Base-by-base conservation (phyloP, 371 early-diverging fungal genomes). In the Ordospora colligata region DNA sequence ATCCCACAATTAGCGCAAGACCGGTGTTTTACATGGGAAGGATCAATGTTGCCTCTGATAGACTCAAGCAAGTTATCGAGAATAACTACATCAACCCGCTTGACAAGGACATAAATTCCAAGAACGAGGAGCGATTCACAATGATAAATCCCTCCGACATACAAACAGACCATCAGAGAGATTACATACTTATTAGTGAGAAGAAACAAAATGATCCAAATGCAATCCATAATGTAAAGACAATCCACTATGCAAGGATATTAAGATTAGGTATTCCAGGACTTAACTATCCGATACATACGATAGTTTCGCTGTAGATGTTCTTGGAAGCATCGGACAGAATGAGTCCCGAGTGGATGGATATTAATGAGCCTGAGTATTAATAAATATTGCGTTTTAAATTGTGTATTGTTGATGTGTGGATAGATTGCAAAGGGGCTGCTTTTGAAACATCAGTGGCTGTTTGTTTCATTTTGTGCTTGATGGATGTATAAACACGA, bases 11-110 rank as follows among this genome's bases (percentile, higher is more conserved):
- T 17, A 70, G 54, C 17, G 44, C 37, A 7, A 52, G 51, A n/a
- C 63, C 70, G 17, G 69, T 76, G 27, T 45, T 76, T 46, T 54
- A 70, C 10, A 64, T 44, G n/a, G 77, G 77, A 17, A 66, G 32
- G 10, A 76, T 76, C 22, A 72, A 72, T 50, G 62, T 40, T 17
- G 23, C 42, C 23, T 65, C 71, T 14, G 19, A 64, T 14, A 65
- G 49, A 11, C 42, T 76, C 6, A 43, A 46, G 17, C 70, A 71
- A 22, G 45, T 71, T 7, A 47, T 51, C 19, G 46, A 62, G 17
- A 44, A 45, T 45, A 62, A 37, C 9, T 64, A 53, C 32, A 76
- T 19, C n/a, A 76, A 76, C 40, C 52, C 62, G 17, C 23, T 74
- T 8, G 50, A 47, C 11, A 44, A n/a, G 45, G 74, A 71, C 42